phyloP scores from a whole-genome alignment of 148 eudicot species.

The Agrostemma githago region DNA sequence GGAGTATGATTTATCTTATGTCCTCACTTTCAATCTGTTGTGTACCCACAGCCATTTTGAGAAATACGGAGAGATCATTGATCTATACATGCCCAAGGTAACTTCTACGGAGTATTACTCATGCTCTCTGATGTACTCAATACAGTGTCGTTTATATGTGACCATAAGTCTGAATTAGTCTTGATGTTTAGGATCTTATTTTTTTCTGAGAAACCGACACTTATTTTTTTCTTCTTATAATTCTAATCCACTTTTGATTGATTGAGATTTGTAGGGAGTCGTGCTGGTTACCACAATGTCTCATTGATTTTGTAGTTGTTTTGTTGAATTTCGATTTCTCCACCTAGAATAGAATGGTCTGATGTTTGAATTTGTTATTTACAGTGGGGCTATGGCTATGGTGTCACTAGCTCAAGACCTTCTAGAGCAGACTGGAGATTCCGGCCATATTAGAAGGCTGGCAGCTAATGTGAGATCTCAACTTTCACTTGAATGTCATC shows the following conservation, averaged over 20 bases:
- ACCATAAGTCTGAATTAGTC: background rate
- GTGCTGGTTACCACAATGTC: background rate
- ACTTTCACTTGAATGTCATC: background rate
- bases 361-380: conserved; percentile 14
- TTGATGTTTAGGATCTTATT: conserved; percentile 61
- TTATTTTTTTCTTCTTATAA: too few species aligned
- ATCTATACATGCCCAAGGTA: conserved; percentile 98
- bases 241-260: background rate
- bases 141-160: background rate
- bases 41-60: conserved; percentile 72
- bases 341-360: background rate
- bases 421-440: conserved; percentile 86
- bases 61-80: conserved; percentile 84
- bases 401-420: conserved; percentile 61
- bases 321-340: background rate
- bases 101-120: conserved; percentile 13
- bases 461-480: background rate
- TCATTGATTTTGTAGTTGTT: background rate
- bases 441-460: conserved; percentile 59
- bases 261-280: background rate
- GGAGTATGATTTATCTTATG: background rate
- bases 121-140: background rate
- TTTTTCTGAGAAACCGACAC: too few species aligned
- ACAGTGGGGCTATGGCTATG: conserved; percentile 67
- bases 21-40: background rate